Conservation (phyloP, 441 rosid genomes). For the Hypseocharis bilobata region DNA sequence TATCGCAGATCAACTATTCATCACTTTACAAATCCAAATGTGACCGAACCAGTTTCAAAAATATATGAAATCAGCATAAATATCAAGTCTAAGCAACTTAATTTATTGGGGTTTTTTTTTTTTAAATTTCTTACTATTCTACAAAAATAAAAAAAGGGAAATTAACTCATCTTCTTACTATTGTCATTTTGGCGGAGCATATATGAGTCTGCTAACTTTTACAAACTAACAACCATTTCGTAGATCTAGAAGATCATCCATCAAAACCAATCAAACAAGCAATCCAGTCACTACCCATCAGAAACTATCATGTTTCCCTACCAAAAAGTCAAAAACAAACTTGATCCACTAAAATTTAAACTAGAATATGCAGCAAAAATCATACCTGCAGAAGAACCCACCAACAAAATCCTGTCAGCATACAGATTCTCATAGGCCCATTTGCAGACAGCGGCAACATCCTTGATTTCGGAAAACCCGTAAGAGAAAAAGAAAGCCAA, state of each 20-base stretch:
- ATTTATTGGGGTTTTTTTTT: not conserved
- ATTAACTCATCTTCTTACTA: not conserved
- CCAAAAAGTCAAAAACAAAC: slow-evolving; percentile 3
- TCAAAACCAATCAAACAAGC: not conserved
- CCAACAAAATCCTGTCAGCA: slow-evolving; percentile 56
- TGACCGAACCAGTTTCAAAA: not conserved
- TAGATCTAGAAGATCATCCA: slow-evolving; percentile 16
- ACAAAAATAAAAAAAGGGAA: not conserved
- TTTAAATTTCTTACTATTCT: not conserved
- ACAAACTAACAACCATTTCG: slow-evolving; percentile 10
- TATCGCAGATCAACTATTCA: not conserved
- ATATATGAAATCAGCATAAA: not conserved
- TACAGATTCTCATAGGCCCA: slow-evolving; percentile 48
- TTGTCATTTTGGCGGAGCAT: not conserved
- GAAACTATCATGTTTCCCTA: not conserved
- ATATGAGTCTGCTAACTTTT: not conserved
- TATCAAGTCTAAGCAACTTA: not conserved
- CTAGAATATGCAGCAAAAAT: not conserved
- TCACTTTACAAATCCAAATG: not conserved
- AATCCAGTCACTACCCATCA: slow-evolving; percentile 8
- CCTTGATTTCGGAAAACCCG: slow-evolving; percentile 82
- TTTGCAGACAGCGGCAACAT: slow-evolving; percentile 66
- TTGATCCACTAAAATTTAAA: not conserved
- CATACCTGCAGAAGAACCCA: slow-evolving; percentile 87
- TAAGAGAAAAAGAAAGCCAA: no score